Conservation (phyloP, 2,329 filamentous ascomycete genomes). For the Ophiostoma tasmaniense region DNA sequence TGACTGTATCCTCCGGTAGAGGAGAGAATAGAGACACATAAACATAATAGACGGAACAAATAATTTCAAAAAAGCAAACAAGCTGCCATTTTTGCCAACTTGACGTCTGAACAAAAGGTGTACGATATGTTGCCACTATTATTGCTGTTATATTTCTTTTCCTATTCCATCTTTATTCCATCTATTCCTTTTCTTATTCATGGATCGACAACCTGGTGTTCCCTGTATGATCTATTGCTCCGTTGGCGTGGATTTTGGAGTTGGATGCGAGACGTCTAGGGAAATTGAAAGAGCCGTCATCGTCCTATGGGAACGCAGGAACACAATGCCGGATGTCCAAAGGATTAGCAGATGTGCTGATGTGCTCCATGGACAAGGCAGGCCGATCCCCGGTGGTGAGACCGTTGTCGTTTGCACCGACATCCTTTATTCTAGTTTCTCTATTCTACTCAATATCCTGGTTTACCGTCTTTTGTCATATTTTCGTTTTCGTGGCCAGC, state of each 20-base stretch:
- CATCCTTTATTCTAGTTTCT: not conserved
- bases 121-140: not conserved
- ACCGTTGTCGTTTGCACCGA: slow-evolving; percentile 1
- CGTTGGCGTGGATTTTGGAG: not conserved
- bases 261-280: not conserved
- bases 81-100: not conserved
- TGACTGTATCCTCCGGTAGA: not conserved
- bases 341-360: not conserved
- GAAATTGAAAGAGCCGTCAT: not conserved
- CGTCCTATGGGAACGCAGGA: not conserved
- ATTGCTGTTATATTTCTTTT: not conserved
- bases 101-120: not conserved
- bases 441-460: too few species aligned
- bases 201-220: not conserved
- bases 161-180: not conserved
- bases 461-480: not conserved
- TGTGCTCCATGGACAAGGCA: not conserved
- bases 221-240: not conserved
- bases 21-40: too few species aligned
- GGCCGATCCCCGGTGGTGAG: not conserved
- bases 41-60: too few species aligned
- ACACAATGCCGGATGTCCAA: not conserved
- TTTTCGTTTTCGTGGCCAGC: not conserved
- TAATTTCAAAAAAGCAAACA: too few species aligned
- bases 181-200: not conserved